Percentiles rank a stretch among this genome's conserved stretches.
phyloP scores from a whole-genome alignment of 108 stramenopile species.

The Nitzschia sp. region DNA sequence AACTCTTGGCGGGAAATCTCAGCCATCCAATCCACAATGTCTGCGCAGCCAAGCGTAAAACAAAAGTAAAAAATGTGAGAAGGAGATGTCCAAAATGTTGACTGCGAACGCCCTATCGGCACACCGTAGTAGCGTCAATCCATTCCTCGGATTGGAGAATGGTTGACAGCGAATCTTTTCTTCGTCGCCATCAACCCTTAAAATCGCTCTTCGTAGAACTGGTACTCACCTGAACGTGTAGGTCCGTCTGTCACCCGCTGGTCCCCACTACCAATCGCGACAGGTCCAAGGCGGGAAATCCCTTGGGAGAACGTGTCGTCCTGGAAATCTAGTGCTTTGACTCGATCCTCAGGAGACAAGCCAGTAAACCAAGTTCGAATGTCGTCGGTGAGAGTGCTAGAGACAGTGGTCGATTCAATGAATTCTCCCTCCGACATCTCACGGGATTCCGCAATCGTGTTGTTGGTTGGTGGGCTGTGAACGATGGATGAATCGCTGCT shows the following conservation, averaged over 20 bases:
- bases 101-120: neutral
- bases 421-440: no score
- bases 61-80: no score
- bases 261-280: slow-evolving; percentile 10
- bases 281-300: neutral
- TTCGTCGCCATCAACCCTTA: neutral
- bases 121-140: neutral
- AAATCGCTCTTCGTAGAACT: slow-evolving; percentile 5
- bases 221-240: slow-evolving; percentile 6
- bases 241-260: slow-evolving; percentile 5
- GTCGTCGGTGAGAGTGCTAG: neutral
- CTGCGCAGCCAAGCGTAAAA: no score
- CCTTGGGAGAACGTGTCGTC: slow-evolving; percentile 14
- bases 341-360: slow-evolving; percentile 24
- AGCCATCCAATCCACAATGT: no score
- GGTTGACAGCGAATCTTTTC: slow-evolving; percentile 1
- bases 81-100: no score
- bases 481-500: no score
- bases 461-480: no score
- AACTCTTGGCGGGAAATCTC: no score
- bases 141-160: neutral
- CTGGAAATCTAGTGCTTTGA: slow-evolving; percentile 19
- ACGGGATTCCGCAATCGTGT: no score
- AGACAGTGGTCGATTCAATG: no score
- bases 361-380: slow-evolving; percentile 27